Evolutionary conservation across 2,329 filamentous ascomycete species (phyloP), one percentile per base, ranked within the genome.

Genomic region (Aureobasidium sp.): DNA sequence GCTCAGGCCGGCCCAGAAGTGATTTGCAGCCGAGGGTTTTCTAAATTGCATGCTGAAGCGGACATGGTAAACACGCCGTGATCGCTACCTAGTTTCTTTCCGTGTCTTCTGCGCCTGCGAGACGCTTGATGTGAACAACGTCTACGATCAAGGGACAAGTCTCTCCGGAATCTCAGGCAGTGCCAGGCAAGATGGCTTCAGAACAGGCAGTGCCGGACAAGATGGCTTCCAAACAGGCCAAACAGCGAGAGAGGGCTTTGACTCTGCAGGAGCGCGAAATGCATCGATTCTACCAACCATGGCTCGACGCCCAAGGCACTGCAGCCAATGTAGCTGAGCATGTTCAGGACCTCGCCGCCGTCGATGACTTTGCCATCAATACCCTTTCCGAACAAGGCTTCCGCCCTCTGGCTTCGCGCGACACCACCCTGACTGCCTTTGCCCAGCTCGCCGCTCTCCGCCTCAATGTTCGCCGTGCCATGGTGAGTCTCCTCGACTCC

Each of bases 401-500:
- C 51, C 45, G 63, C n/a, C 69, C 74, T 1, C 65, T 61, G 25
- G 62, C 68, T 2, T 76, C 71, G 6, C 72, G 72, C 23, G 77
- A 80, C 67, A 75, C 73, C 23, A 72, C 75, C 43, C 70, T 79
- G 10, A 75, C 73, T 4, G 73, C 76, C 6, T 75, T 76, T 66
- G 72, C 74, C 6, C 77, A 81, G 64, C 72, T 81, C 9, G 74
- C 75, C 2, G 73, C 77, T 63, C 73, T 77, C 65, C 73, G 78
- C 8, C 72, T 81, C 20, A 67, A 76, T 50, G 74, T 74, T 3
- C 71, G 75, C 31, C 73, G 79, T 13, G 73, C 72, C 40, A 74
- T 81, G 70, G 71, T 81, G 60, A 82, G 79, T 66, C 74, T 86
- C 16, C 81, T 86, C 56, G 84, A 85, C 68, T 77, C 78, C 31